phyloP scores from a whole-genome alignment of 768 basidiomycete species.

The Russula abietina region DNA sequence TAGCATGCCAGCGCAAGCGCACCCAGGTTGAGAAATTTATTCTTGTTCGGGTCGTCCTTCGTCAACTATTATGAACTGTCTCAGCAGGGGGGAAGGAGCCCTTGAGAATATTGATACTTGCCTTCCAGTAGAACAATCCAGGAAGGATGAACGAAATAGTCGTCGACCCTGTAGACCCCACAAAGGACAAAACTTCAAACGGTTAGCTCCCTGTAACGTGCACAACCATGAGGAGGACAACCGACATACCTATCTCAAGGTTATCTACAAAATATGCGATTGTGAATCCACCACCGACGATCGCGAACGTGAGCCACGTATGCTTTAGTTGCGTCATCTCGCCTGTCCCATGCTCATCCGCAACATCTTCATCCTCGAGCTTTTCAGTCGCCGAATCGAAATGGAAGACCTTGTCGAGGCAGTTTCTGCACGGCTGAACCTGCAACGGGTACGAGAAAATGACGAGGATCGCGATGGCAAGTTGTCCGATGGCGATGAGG shows the following conservation, averaged over 20 bases:
- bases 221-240: conserved; percentile 24
- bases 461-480: conserved; percentile 88
- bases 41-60: conserved; percentile 53
- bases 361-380: conserved; percentile 43
- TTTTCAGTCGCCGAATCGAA: conserved; percentile 31
- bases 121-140: conserved; percentile 91
- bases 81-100: not conserved
- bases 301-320: conserved; percentile 56
- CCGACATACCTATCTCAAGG: conserved; percentile 68
- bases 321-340: conserved; percentile 69
- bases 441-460: conserved; percentile 93
- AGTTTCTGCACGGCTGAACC: conserved; percentile 88
- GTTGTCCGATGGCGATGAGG: conserved; percentile 87
- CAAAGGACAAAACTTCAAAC: conserved; percentile 79
- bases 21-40: conserved; percentile 49
- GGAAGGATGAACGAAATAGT: conserved; percentile 96
- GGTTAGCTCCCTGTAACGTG: conserved; percentile 5
- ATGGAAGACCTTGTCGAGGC: conserved; percentile 84
- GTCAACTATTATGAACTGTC: conserved; percentile 46
- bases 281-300: conserved; percentile 58
- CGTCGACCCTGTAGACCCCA: conserved; percentile 94
- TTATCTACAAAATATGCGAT: conserved; percentile 77
- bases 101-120: conserved; percentile 29
- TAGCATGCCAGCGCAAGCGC: conserved; percentile 66
- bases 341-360: conserved; percentile 49